These are phyloP conservation scores for Entomortierella lignicola DNA, from an alignment of 192 early-diverging fungal genomes.

Conservation along the genomic window DNA sequence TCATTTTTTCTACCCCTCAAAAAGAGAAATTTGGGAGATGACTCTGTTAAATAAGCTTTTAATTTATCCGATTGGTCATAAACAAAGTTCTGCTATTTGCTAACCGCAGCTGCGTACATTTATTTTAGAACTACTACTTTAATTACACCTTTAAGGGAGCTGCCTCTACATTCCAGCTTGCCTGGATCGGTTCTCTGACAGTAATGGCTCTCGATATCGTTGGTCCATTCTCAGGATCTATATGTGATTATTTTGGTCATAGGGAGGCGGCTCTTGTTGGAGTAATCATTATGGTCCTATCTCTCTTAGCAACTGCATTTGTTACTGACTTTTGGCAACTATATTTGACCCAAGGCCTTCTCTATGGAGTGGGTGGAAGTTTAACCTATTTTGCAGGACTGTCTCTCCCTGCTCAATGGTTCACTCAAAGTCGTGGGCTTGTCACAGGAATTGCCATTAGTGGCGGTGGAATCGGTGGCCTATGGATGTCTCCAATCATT, in stretches of 20 bases:
- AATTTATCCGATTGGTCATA: not conserved
- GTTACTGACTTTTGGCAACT: constrained; percentile 74
- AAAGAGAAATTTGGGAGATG: not conserved
- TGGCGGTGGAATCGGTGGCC: constrained; percentile 61
- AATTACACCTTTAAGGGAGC: constrained; percentile 22
- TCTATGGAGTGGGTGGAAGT: constrained; percentile 69
- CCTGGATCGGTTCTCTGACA: constrained; percentile 38
- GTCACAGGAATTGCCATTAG: constrained; percentile 66
- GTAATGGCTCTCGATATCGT: constrained; percentile 35
- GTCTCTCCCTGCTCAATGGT: constrained; percentile 73
- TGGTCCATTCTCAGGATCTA: constrained; percentile 37
- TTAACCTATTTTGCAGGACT: constrained; percentile 70
- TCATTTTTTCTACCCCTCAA: not conserved
- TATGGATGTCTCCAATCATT: constrained; percentile 67
- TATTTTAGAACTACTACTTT: constrained; percentile 24
- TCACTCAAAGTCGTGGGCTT: constrained; percentile 64
- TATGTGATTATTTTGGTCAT: constrained; percentile 39
- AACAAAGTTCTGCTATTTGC: not conserved
- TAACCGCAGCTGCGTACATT: constrained; percentile 1
- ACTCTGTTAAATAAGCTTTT: no score
- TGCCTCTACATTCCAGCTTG: constrained; percentile 27
- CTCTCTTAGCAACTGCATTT: constrained; percentile 68
- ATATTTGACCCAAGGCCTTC: constrained; percentile 71
- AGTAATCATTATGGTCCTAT: constrained; percentile 29
- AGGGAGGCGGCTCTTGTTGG: constrained; percentile 61